Base-by-base conservation (phyloP, 208 protist species). In the Leishmania aethiopica region DNA sequence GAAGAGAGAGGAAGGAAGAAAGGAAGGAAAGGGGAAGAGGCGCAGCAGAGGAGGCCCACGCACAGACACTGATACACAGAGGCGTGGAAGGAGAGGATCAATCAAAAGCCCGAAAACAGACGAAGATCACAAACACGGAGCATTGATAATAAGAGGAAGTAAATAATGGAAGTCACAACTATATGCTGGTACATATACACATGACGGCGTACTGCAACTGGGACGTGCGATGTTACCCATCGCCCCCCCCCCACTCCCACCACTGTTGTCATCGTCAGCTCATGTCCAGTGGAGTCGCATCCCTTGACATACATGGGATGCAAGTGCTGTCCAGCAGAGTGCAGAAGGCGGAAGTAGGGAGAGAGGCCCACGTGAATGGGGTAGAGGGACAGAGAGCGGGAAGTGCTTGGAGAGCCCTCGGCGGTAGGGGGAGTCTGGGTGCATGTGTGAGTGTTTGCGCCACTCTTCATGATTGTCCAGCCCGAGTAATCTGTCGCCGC, bases 371-470 rank as follows among this genome's bases (percentile, higher is more conserved):
- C 0, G 22, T 47, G 4, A 49, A 73, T 28, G 32, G 4, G 73
- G 75, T 37, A 62, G 66, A 25, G 62, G 51, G 64, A 82, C 62
- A 32, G 28, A 78, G 66, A 78, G 75, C 17, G 45, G 25, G 42
- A 73, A 3, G 67, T 64, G 8, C 28, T 28, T 64, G 2, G 28
- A 13, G 59, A 28, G 2, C n/a, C 59, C 59, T 64, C 25, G 25
- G 57, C 25, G 57, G 28, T 32, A n/a, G 57, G 57, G 25, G 25
- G 57, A 19, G 25, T 25, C 25, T 6, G 57, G 19, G 57, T 25
- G 57, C 25, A 25, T n/a, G 57, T 62, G 3, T 7, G 25, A 13
- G 7, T 62, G 25, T n/a, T 32, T 7, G 28, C 0, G 25, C 57
- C 5, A 15, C 28, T n/a, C 53, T 57, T 57, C 57, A n/a, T 3